A percentile compares a stretch with the other conserved stretches of the same genome.
phyloP scores from a whole-genome alignment of 2,329 filamentous ascomycete genomes.

The Apiospora marii region DNA sequence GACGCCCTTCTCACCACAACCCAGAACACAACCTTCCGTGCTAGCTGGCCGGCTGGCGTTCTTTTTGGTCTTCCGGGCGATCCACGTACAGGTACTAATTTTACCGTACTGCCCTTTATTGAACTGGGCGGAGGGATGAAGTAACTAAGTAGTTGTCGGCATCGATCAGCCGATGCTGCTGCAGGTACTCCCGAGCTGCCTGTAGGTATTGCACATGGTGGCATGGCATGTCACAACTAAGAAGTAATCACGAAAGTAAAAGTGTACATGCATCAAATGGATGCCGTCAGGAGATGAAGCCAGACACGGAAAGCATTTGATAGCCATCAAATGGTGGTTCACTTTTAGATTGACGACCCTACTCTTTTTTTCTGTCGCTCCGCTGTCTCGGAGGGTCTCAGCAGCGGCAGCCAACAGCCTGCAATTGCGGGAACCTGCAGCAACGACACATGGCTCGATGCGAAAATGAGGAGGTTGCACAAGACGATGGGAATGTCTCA shows the following conservation, averaged over 20 bases:
- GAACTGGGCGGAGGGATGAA: not conserved
- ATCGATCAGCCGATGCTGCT: not conserved
- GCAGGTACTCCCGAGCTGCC: slow-evolving; percentile 2
- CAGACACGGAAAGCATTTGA: not conserved
- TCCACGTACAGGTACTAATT: not conserved
- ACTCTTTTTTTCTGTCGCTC: not conserved
- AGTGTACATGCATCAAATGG: not conserved
- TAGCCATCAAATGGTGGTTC: not conserved
- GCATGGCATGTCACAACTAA: not conserved
- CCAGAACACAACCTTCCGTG: not conserved
- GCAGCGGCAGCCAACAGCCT: not conserved
- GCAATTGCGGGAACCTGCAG: slow-evolving; percentile 8
- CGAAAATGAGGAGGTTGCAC: not conserved
- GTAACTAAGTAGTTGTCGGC: not conserved
- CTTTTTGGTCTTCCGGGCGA: not conserved
- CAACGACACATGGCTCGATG: slow-evolving; percentile 4
- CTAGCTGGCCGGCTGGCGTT: not conserved
- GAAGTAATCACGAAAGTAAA: not conserved
- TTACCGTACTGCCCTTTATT: not conserved
- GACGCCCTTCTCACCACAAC: not conserved
- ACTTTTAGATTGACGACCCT: not conserved
- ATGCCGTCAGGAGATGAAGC: not conserved
- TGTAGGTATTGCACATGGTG: too few species aligned
- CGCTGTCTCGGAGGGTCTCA: not conserved
- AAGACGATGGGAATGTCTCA: not conserved